These are phyloP conservation scores for Aphanocladium album DNA, from an alignment of 2,329 filamentous ascomycete species.

Conservation along the genomic window DNA sequence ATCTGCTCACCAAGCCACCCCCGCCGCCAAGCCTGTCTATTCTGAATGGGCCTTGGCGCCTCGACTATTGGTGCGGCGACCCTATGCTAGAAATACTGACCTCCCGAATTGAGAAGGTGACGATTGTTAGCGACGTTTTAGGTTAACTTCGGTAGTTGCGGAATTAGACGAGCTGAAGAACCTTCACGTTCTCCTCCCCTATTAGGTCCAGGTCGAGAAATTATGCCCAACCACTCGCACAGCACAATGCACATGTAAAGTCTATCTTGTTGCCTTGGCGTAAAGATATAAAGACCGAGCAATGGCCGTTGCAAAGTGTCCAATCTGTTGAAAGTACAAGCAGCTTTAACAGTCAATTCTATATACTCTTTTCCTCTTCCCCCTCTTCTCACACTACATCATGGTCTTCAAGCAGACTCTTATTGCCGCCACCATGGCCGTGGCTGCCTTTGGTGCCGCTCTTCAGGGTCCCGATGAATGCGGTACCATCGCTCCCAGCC, in stretches of 20 bases:
- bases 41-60: neutral
- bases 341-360: neutral
- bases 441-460: neutral
- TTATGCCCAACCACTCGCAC: neutral
- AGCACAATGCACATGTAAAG: neutral
- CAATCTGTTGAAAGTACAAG: neutral
- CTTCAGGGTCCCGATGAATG: neutral
- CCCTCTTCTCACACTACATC: neutral
- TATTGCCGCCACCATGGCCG: slow-evolving; percentile 1
- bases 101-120: slow-evolving; percentile 2
- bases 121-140: neutral
- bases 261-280: neutral
- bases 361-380: neutral
- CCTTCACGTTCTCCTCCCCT: neutral
- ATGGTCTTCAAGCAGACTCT: slow-evolving; percentile 7
- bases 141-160: neutral
- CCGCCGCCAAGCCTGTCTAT: neutral
- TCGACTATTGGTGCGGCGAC: neutral
- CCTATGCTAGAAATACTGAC: neutral
- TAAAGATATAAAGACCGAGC: neutral
- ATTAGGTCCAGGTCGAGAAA: neutral
- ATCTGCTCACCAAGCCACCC: neutral
- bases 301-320: neutral
- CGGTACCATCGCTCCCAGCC: neutral
- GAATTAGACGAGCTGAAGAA: neutral